These are phyloP conservation scores for Gentiana macrophylla DNA, from an alignment of 257 asterid genomes.

Conservation along the genomic window DNA sequence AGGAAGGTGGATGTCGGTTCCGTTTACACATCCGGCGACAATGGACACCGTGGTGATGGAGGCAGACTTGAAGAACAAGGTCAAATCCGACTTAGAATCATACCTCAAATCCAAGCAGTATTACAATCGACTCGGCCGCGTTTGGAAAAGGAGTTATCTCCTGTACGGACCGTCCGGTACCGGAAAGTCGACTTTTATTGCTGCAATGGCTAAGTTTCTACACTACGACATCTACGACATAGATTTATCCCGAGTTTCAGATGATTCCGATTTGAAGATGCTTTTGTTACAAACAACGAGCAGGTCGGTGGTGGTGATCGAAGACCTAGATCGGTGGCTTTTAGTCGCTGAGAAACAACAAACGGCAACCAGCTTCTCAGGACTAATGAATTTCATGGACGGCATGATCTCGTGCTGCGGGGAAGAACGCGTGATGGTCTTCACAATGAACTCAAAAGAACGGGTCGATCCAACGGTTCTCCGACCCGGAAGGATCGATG, in stretches of 20 bases:
- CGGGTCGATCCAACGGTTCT: constrained; percentile 46
- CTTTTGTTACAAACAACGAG: constrained; percentile 61
- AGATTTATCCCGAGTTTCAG: constrained; percentile 43
- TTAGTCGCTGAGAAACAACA: constrained; percentile 31
- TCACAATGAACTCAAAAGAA: constrained; percentile 64
- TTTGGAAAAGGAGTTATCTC: constrained; percentile 88
- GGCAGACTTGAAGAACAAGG: constrained; percentile 61
- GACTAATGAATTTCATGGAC: constrained; percentile 81
- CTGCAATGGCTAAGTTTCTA: constrained; percentile 68
- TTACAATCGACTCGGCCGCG: constrained; percentile 72
- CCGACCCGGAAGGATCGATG: constrained; percentile 84
- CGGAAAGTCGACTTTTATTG: constrained; percentile 72
- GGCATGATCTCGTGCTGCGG: constrained; percentile 83
- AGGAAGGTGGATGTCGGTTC: constrained; percentile 69
- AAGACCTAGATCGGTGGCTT: constrained; percentile 59
- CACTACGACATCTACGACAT: constrained; percentile 70
- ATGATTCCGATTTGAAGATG: constrained; percentile 63
- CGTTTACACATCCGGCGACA: constrained; percentile 80
- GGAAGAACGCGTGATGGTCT: constrained; percentile 74
- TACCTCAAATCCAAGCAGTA: constrained; percentile 69
- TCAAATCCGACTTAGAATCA: constrained; percentile 63
- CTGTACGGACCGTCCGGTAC: constrained; percentile 80
- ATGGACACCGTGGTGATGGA: constrained; percentile 84
- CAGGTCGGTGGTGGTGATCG: constrained; percentile 59
- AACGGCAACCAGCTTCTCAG: constrained; percentile 48